Percentiles rank a stretch among this genome's conserved stretches.
These are phyloP conservation scores for Dictyostelium firmibasis DNA, from an alignment of 78 protist species.

Conservation along the genomic window DNA sequence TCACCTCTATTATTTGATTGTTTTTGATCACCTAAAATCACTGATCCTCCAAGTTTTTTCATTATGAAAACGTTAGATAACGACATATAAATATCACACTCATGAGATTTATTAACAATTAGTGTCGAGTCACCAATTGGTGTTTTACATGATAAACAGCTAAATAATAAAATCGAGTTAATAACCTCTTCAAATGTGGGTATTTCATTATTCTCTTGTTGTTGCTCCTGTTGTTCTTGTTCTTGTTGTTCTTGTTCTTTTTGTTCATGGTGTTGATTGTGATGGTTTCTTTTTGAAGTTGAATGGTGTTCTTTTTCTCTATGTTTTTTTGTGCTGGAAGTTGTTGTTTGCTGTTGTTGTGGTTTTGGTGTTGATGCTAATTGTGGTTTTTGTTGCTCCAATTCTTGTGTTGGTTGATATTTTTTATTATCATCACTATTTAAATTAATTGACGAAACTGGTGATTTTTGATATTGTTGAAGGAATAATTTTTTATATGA, in stretches of 20 bases:
- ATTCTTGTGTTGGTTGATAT: neutral
- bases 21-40: neutral
- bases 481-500: neutral
- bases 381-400: neutral
- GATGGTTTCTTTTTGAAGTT: neutral
- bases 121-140: neutral
- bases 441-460: neutral
- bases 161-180: neutral
- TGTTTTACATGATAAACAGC: neutral
- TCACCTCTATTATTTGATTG: neutral
- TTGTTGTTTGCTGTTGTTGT: neutral
- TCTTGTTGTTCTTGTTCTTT: neutral
- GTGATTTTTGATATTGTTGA: neutral
- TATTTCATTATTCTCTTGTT: neutral
- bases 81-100: neutral
- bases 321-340: neutral
- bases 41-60: neutral
- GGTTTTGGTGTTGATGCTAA: neutral
- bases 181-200: neutral
- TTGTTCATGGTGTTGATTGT: neutral
- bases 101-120: neutral
- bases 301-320: neutral
- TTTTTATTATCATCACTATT: neutral
- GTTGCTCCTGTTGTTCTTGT: neutral
- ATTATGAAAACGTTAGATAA: neutral